Evolutionary conservation across 1,284 basidiomycete species (phyloP).

Genomic region (Ustanciosporium gigantosporum): DNA sequence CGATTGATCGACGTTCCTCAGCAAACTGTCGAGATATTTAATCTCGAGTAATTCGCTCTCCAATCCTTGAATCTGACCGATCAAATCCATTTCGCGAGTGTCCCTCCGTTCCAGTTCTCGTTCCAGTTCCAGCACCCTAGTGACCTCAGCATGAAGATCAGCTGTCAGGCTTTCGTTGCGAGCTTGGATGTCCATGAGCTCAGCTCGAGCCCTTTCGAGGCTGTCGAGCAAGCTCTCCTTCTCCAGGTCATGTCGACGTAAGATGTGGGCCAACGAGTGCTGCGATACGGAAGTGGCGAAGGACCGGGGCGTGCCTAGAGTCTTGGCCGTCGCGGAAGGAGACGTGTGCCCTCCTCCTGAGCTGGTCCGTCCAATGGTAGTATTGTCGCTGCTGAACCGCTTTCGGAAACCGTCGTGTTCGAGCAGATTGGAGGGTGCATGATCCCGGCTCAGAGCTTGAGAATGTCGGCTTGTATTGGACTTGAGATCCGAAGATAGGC

Average conservation of each 20-base stretch:
- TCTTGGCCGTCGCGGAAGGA: conserved; percentile 47
- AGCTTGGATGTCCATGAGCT: conserved; percentile 27
- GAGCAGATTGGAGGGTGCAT: conserved; percentile 13
- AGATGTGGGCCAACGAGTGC: conserved; percentile 28
- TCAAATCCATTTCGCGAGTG: conserved; percentile 26
- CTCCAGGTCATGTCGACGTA: conserved; percentile 48
- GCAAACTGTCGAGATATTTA: conserved; percentile 21
- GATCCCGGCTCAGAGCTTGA: conserved; percentile 23
- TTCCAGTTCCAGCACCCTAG: conserved; percentile 45
- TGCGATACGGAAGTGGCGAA: conserved; percentile 32
- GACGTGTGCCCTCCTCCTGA: conserved; percentile 44
- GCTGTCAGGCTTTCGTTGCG: conserved; percentile 31
- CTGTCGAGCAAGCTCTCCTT: conserved; percentile 48
- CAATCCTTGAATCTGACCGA: conserved; percentile 28
- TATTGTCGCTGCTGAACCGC: conserved; percentile 36
- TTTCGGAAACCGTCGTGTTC: conserved; percentile 24
- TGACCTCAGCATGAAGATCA: conserved; percentile 51
- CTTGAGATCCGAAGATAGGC: conserved; percentile 27
- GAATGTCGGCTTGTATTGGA: conserved; percentile 34
- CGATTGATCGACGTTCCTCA: conserved; percentile 30
- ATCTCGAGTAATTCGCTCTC: conserved; percentile 34
- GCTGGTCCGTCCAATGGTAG: conserved; percentile 30
- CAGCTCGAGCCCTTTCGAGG: conserved; percentile 37
- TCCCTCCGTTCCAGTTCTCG: conserved; percentile 42
- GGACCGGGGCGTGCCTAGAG: conserved; percentile 46